phyloP scores from a whole-genome alignment of 108 stramenopile genomes.

The Cyclotella baltica region DNA sequence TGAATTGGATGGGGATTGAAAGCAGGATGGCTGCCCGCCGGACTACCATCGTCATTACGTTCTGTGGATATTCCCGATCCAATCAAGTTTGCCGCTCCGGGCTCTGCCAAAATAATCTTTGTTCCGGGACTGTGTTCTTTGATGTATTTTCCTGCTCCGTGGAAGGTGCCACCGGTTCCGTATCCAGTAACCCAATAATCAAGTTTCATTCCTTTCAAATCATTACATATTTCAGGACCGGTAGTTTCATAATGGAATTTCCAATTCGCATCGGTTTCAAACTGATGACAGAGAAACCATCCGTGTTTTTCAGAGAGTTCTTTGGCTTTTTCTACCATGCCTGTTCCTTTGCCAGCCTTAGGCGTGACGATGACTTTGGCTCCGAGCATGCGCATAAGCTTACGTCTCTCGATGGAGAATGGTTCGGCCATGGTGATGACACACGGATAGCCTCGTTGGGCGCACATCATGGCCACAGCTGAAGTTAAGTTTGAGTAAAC shows the following conservation, averaged over 20 bases:
- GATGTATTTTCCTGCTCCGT: slow-evolving; percentile 68
- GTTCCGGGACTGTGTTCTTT: slow-evolving; percentile 67
- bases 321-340: slow-evolving; percentile 78
- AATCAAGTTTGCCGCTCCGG: slow-evolving; percentile 68
- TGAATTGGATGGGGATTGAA: slow-evolving; percentile 54
- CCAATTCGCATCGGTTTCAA: slow-evolving; percentile 83
- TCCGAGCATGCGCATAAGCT: slow-evolving; percentile 75
- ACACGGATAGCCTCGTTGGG: slow-evolving; percentile 79
- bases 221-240: slow-evolving; percentile 77
- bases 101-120: slow-evolving; percentile 73
- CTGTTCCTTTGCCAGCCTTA: slow-evolving; percentile 71
- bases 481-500: background rate
- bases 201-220: slow-evolving; percentile 55
- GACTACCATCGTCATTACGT: slow-evolving; percentile 63
- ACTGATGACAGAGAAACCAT: slow-evolving; percentile 76
- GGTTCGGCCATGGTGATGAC: slow-evolving; percentile 79
- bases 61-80: slow-evolving; percentile 64
- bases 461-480: slow-evolving; percentile 63
- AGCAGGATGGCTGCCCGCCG: slow-evolving; percentile 58
- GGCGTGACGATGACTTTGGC: slow-evolving; percentile 74
- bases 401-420: slow-evolving; percentile 72
- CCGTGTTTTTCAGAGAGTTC: slow-evolving; percentile 72
- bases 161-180: slow-evolving; percentile 79
- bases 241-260: slow-evolving; percentile 78
- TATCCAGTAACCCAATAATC: slow-evolving; percentile 69